Conservation (phyloP, 768 basidiomycete genomes). For the Xerocomellus chrysenteron region DNA sequence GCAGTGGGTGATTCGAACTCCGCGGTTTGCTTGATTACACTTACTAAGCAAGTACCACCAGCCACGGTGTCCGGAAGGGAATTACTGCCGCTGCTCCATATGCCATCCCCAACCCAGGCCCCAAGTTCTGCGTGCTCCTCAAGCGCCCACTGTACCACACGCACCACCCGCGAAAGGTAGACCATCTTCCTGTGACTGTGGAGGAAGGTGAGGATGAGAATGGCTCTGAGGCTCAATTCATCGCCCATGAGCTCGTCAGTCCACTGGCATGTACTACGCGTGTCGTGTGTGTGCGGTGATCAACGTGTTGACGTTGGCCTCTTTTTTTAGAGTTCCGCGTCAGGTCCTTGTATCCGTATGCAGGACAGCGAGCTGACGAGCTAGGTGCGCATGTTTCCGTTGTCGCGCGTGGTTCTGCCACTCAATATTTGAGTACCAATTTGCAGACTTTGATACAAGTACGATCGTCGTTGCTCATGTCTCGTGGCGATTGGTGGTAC, state of each 20-base stretch:
- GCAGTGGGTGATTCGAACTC: too few species aligned
- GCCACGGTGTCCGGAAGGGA: too few species aligned
- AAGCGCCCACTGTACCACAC: too few species aligned
- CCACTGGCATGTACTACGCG: slow-evolving; percentile 48
- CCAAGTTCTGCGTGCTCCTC: too few species aligned
- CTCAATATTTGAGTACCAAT: neutral
- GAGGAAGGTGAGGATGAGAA: slow-evolving; percentile 64
- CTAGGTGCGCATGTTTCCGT: slow-evolving; percentile 56
- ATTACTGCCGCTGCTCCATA: too few species aligned
- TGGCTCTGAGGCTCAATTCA: slow-evolving; percentile 33
- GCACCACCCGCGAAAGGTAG: too few species aligned
- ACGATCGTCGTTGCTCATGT: slow-evolving; percentile 69
- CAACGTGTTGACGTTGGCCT: neutral
- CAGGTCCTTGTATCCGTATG: slow-evolving; percentile 80
- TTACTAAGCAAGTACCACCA: too few species aligned
- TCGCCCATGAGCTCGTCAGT: too few species aligned
- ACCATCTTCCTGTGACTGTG: slow-evolving; percentile 48
- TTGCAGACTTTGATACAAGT: slow-evolving; percentile 77
- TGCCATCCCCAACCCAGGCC: too few species aligned
- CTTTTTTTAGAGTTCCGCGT: slow-evolving; percentile 61
- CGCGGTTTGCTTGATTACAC: too few species aligned
- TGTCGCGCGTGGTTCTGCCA: neutral
- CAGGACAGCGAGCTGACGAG: slow-evolving; percentile 86
- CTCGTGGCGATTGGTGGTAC: slow-evolving; percentile 91
- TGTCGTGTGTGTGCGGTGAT: neutral